Evolutionary conservation across 2,329 filamentous ascomycete genomes (phyloP), one percentile per base, ranked within the genome.

Genomic region (Monosporascus ibericus): DNA sequence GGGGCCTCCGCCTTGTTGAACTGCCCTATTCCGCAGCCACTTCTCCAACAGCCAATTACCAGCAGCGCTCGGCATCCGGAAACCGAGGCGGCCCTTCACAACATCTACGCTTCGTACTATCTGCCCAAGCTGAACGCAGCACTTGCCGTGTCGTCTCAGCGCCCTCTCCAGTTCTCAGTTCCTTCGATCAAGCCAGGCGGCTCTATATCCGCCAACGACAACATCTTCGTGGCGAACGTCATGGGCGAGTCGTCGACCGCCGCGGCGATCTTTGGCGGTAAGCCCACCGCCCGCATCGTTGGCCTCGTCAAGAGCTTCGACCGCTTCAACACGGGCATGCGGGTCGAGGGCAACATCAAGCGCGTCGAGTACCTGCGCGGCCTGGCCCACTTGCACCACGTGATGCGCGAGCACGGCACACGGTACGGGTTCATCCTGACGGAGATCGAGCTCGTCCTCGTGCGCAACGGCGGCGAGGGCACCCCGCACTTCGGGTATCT

Each of bases 401-500:
- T 86, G 65, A 96, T 96, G 90, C 90, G 92, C 69, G 90, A 95
- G 72, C 89, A 96, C 72, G 85, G 86, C 60, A 95, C 90, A 67
- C 86, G 92, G 54, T 97, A 96, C 70, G 92, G 92, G 51, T 97
- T 96, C 76, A 92, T 97, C 70, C 84, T 96, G 65, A 96, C 90
- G 1, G 92, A 96, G 72, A 96, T 96, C 62, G 92, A 97, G 73
- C 84, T 96, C 8, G 86, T 96, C 39, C 85, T 94, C 61, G 90
- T 96, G 1, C 89, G 92, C 63, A 89, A 88, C 59, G 91, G 92
- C 49, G 81, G 68, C 60, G 86, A 79, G 63, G 72, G 78, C 40
- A 84, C 84, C 1, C 92, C 92, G 0, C 85, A 90, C 67, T 96
- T 96, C 65, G 92, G 92, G n/a, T 90, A 86, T 69, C 76, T 96